Percentiles rank a stretch among this genome's conserved stretches.
These are phyloP conservation scores for Annulohypoxylon bovei DNA, from an alignment of 495 filamentous ascomycete genomes.

Conservation along the genomic window DNA sequence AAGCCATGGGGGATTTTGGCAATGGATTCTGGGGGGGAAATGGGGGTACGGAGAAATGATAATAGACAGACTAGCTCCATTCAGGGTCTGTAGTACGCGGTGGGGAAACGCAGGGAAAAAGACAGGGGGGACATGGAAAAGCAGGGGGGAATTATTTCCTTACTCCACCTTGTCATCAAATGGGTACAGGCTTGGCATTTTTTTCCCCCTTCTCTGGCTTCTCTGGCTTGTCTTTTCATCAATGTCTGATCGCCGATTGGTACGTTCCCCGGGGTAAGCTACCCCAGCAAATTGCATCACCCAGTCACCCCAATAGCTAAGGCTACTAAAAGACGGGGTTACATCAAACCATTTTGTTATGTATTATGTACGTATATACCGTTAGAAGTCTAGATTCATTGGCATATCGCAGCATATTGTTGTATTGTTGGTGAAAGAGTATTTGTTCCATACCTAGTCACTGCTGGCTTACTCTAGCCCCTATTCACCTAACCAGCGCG, in stretches of 20 bases:
- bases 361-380: not conserved
- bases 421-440: too few species aligned
- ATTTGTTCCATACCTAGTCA: too few species aligned
- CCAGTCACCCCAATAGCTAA: constrained; percentile 13
- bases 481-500: not conserved
- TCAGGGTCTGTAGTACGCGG: not conserved
- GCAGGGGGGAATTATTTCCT: not conserved
- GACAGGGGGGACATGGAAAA: not conserved
- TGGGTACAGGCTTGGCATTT: constrained; percentile 4
- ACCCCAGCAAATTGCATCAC: constrained; percentile 31
- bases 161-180: not conserved
- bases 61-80: constrained; percentile 3
- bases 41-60: constrained; percentile 18
- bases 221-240: constrained; percentile 5
- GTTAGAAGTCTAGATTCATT: too few species aligned
- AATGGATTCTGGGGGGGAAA: constrained; percentile 13
- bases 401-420: too few species aligned
- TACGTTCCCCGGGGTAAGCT: constrained; percentile 32
- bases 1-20: constrained; percentile 1
- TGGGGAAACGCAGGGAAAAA: not conserved
- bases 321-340: constrained; percentile 22
- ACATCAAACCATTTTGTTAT: not conserved
- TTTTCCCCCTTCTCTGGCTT: not conserved
- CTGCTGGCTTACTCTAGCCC: not conserved
- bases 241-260: constrained; percentile 29